Conservation (phyloP, 176 grass and related monocot species). For the Calamus simplicifolius region DNA sequence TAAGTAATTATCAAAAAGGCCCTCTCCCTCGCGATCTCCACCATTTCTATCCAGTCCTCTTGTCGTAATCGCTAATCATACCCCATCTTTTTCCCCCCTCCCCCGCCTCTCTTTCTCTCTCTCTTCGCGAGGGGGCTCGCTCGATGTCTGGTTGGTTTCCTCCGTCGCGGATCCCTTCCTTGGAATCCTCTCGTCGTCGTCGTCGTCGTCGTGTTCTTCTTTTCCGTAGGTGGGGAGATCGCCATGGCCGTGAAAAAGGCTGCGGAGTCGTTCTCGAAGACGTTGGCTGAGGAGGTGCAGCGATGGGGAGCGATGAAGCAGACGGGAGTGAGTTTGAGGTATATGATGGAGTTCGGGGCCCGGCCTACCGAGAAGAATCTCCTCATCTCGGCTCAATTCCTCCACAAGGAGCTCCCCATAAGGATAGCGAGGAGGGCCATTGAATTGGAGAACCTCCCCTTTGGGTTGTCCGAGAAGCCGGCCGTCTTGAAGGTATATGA, state of each 20-base stretch:
- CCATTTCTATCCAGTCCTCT: no score
- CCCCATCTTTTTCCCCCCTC: neutral
- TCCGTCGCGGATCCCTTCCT: no score
- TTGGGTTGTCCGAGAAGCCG: slow-evolving; percentile 61
- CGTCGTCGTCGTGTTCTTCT: no score
- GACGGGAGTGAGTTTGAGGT: slow-evolving; percentile 75
- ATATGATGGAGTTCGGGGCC: slow-evolving; percentile 98
- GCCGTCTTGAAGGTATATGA: slow-evolving; percentile 62
- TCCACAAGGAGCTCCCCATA: slow-evolving; percentile 77
- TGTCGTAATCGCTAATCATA: no score
- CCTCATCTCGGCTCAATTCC: slow-evolving; percentile 83
- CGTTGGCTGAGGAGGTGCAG: slow-evolving; percentile 70
- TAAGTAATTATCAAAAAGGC: no score
- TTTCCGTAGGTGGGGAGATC: neutral
- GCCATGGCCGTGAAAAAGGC: slow-evolving; percentile 31
- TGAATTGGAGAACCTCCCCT: slow-evolving; percentile 68
- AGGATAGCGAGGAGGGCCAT: slow-evolving; percentile 68
- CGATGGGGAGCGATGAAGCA: slow-evolving; percentile 89
- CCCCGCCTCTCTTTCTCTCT: neutral
- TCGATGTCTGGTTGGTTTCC: no score
- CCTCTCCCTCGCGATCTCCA: no score
- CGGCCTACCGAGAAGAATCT: slow-evolving; percentile 53
- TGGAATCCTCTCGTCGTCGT: no score
- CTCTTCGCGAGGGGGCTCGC: neutral
- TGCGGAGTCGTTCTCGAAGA: slow-evolving; percentile 48